These are phyloP conservation scores for Cyberlindnera meyerae DNA, from an alignment of 805 yeast genomes.

Conservation along the genomic window DNA sequence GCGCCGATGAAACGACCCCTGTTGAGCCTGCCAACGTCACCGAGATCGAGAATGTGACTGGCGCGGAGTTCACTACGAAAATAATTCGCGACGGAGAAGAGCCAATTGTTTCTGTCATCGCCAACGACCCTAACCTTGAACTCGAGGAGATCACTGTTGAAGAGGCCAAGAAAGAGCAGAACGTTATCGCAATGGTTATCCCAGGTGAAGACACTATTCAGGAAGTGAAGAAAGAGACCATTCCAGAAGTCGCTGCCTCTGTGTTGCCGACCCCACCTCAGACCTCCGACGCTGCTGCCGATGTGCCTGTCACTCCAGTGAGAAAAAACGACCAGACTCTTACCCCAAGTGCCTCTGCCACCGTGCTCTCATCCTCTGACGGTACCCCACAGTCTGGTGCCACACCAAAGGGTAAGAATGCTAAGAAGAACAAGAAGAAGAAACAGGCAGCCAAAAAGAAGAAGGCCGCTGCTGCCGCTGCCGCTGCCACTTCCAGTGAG, in stretches of 20 bases:
- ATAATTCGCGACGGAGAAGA: slow-evolving; percentile 11
- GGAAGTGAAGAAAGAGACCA: slow-evolving; percentile 9
- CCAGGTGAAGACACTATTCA: slow-evolving; percentile 8
- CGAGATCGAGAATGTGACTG: slow-evolving; percentile 13
- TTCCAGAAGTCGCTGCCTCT: slow-evolving; percentile 5
- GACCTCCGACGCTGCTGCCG: slow-evolving; percentile 13
- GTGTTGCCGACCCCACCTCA: slow-evolving; percentile 21
- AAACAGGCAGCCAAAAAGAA: slow-evolving; percentile 21
- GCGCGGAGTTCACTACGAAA: slow-evolving; percentile 11
- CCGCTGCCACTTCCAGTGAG: slow-evolving; percentile 6
- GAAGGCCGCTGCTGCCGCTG: slow-evolving; percentile 13
- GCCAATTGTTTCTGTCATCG: slow-evolving; percentile 12
- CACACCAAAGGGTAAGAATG: slow-evolving; percentile 12
- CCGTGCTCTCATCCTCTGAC: slow-evolving; percentile 9
- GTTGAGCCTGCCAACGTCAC: neutral
- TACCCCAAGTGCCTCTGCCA: slow-evolving; percentile 7
- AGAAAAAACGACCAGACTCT: neutral
- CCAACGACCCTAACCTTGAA: slow-evolving; percentile 9
- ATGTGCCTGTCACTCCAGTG: slow-evolving; percentile 1
- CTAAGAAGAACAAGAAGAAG: slow-evolving; percentile 22
- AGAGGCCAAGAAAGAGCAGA: slow-evolving; percentile 16
- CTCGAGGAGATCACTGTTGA: slow-evolving; percentile 17
- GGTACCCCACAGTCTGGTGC: slow-evolving; percentile 13
- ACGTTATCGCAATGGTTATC: slow-evolving; percentile 16
- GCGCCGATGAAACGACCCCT: too few species aligned